phyloP scores from a whole-genome alignment of 2,329 filamentous ascomycete species.

The Podosphaera fusca region DNA sequence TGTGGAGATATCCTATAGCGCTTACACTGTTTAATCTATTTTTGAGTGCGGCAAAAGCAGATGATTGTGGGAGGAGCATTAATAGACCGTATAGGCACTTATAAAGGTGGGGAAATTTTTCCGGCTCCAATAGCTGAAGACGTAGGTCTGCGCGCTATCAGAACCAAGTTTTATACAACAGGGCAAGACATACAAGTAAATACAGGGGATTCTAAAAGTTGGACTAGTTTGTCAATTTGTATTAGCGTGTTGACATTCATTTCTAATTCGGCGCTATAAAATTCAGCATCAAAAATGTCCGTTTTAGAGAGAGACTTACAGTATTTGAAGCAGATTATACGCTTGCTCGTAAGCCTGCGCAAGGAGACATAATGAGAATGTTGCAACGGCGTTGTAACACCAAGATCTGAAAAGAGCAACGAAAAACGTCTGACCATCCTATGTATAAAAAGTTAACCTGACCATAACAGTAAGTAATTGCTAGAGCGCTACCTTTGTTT shows the following conservation, averaged over 20 bases:
- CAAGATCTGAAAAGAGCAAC: constrained; percentile 85
- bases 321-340: constrained; percentile 85
- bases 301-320: constrained; percentile 27
- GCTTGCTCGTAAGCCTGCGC: constrained; percentile 97
- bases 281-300: constrained; percentile 9
- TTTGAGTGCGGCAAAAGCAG: constrained; percentile 86
- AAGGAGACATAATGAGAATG: constrained; percentile 83
- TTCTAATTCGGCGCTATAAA: constrained; percentile 67
- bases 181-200: constrained; percentile 58
- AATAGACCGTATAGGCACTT: constrained; percentile 92
- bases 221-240: constrained; percentile 94
- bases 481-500: constrained; percentile 41
- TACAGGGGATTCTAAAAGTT: constrained; percentile 86
- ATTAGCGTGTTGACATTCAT: constrained; percentile 99
- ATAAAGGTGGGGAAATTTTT: constrained; percentile 85
- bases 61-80: constrained; percentile 96
- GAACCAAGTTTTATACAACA: neutral
- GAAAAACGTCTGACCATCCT: constrained; percentile 91
- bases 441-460: constrained; percentile 5
- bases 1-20: constrained; percentile 86
- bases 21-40: constrained; percentile 93
- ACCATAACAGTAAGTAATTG: neutral
- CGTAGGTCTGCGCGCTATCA: constrained; percentile 44
- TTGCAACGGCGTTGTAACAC: constrained; percentile 96
- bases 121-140: constrained; percentile 82